Evolutionary conservation across 495 filamentous ascomycete species (phyloP).

Genomic region (Schizothecium vesticola): DNA sequence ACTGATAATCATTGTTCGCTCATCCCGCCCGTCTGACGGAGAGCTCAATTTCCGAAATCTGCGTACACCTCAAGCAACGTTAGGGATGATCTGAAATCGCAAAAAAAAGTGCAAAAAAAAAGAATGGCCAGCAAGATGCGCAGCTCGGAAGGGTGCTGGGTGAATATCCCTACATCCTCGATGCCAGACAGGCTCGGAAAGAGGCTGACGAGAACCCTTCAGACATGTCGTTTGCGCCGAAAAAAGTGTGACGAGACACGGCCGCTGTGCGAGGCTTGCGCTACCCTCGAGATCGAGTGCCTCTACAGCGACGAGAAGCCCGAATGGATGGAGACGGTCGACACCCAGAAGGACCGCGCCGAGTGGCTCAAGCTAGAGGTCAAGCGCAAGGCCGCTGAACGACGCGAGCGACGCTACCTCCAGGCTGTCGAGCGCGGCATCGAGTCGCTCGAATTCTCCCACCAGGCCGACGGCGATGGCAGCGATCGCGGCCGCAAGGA

Average conservation of each 20-base stretch:
- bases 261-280: conserved; percentile 44
- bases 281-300: conserved; percentile 44
- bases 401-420: conserved; percentile 32
- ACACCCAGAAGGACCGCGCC: conserved; percentile 44
- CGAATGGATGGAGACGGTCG: conserved; percentile 53
- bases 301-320: conserved; percentile 44
- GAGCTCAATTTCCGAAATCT: too few species aligned
- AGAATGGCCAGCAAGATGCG: conserved; percentile 24
- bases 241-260: conserved; percentile 51
- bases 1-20: background rate
- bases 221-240: conserved; percentile 52
- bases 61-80: background rate
- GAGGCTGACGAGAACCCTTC: too few species aligned
- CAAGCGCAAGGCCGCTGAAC: conserved; percentile 41
- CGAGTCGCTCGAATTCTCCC: conserved; percentile 30
- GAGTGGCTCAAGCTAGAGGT: conserved; percentile 47
- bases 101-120: background rate
- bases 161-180: too few species aligned
- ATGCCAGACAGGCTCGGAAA: too few species aligned
- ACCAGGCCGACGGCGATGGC: conserved; percentile 7
- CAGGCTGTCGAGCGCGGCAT: conserved; percentile 33
- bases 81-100: background rate
- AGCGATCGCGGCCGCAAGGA: conserved; percentile 4
- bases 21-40: background rate
- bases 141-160: conserved; percentile 48